Evolutionary conservation across 179 eudicot species (phyloP).

Genomic region (Patellifolia procumbens): DNA sequence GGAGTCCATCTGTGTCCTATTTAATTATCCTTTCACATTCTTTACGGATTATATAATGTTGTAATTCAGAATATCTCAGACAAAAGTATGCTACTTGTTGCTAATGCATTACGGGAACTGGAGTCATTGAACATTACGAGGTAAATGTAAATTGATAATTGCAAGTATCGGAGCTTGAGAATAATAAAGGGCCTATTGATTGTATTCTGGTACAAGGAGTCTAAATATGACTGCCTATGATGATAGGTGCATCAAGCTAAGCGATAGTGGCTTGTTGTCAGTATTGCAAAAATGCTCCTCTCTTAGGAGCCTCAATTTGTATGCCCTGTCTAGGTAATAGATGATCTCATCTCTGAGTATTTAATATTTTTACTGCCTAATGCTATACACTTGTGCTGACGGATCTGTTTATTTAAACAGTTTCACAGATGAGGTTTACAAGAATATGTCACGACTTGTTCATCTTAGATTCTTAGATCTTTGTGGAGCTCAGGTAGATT

Average conservation of each 20-base stretch:
- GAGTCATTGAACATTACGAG: conserved; percentile 78
- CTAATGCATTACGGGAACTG: conserved; percentile 57
- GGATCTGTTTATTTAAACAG: conserved; percentile 38
- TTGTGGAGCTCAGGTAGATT: conserved; percentile 95
- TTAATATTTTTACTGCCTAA: background rate
- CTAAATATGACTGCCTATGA: conserved; percentile 9
- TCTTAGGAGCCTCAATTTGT: conserved; percentile 76
- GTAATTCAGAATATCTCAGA: conserved; percentile 70
- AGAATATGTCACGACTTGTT: conserved; percentile 53
- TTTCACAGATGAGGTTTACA: conserved; percentile 75
- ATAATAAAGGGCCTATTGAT: conserved; percentile 2
- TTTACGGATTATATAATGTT: conserved; percentile 23
- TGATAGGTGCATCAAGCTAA: conserved; percentile 78
- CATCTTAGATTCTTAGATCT: conserved; percentile 83
- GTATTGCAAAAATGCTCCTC: conserved; percentile 64
- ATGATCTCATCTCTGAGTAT: background rate
- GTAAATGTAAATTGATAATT: conserved; percentile 33
- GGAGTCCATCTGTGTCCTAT: background rate
- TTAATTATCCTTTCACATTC: background rate
- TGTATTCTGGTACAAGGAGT: background rate
- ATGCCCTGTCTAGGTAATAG: conserved; percentile 84
- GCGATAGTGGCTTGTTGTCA: conserved; percentile 70
- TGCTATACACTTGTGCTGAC: conserved; percentile 4
- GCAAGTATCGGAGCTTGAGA: conserved; percentile 9
- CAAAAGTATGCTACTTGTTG: conserved; percentile 66